These are phyloP conservation scores for Rhodamnia argentea DNA, from an alignment of 345 rosid genomes.

Conservation along the genomic window DNA sequence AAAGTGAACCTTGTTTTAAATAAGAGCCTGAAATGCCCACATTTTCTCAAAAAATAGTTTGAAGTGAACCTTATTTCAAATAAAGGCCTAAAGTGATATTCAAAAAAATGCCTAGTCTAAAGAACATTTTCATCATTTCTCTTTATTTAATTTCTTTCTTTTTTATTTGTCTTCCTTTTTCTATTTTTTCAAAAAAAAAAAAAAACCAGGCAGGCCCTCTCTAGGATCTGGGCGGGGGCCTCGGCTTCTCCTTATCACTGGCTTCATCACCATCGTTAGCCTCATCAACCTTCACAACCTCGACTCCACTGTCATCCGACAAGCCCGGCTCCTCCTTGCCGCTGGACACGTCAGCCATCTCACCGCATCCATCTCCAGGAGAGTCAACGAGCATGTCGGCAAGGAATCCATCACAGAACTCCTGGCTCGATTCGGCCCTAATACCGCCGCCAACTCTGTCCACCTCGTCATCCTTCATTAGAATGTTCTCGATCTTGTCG, in stretches of 20 bases:
- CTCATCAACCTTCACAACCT: not conserved
- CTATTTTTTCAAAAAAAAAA: too few species aligned
- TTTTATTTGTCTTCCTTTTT: too few species aligned
- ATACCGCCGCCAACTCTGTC: not conserved
- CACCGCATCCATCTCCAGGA: constrained; percentile 13
- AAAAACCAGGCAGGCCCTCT: too few species aligned
- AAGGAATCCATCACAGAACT: constrained; percentile 20
- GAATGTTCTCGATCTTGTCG: constrained; percentile 27
- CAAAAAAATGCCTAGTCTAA: too few species aligned
- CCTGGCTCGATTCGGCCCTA: constrained; percentile 15
- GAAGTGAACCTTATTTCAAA: too few species aligned
- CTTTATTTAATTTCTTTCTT: too few species aligned
- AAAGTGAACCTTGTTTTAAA: too few species aligned
- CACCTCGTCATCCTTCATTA: constrained; percentile 38
- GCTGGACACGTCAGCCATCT: constrained; percentile 6
- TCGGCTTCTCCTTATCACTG: constrained; percentile 7
- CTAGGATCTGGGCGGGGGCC: too few species aligned
- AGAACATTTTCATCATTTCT: too few species aligned
- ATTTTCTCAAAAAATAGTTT: too few species aligned
- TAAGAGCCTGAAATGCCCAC: too few species aligned
- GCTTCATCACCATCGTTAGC: constrained; percentile 21
- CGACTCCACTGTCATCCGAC: not conserved
- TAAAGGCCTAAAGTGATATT: too few species aligned
- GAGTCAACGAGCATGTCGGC: constrained; percentile 36
- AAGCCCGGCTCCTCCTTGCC: constrained; percentile 28